Base-by-base conservation (phyloP, 192 early-diverging fungal genomes). In the Backusella sp. region DNA sequence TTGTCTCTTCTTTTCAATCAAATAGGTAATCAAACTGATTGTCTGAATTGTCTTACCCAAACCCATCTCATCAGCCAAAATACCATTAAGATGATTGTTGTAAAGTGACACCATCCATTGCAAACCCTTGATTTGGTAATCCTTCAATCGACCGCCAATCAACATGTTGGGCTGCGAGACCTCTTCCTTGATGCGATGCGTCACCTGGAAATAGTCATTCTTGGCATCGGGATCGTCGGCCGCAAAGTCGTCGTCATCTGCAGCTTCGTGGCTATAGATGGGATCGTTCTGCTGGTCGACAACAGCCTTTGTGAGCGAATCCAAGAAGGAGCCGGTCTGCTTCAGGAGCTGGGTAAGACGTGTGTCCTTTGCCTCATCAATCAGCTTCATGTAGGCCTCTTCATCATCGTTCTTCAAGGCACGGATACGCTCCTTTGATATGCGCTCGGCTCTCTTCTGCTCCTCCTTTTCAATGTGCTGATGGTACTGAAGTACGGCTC, bases 91-190 rank as follows among this genome's bases (percentile, higher is more conserved):
- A 66, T 95, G 83, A 84, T 99, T 99, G 83, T 99, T 99, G 86
- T 98, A 99, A 65, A 99, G 84, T 19, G 96, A 97, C 28, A 98
- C 94, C 98, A 99, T 98, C 98, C 98, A 99, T 87, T 99, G 92
- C 26, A 99, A 86, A 73, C 98, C 98, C 76, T 95, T 97, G 76
- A 98, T 72, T 82, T 96, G 98, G 83, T 99, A 99, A 32, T 98
- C 97, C 84, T 99, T 99, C 66, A 99, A 84, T 21, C 83, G 88
- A 49, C 98, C 98, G 39, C 98, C 97, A 11, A 93, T 86, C 76
- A 99, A 80, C 23, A 98, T 92, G 62, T 76, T 39, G 3, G 96
- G 93, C 84, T 99, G 98, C 67, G 88, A 86, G 19, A 88, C 86
- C 72, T 81, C 86, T 81, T 99, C 98, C 69, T 90, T 82, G 74